These are phyloP conservation scores for Schwanniomyces sp. DNA, from an alignment of 805 yeast species.

Conservation along the genomic window DNA sequence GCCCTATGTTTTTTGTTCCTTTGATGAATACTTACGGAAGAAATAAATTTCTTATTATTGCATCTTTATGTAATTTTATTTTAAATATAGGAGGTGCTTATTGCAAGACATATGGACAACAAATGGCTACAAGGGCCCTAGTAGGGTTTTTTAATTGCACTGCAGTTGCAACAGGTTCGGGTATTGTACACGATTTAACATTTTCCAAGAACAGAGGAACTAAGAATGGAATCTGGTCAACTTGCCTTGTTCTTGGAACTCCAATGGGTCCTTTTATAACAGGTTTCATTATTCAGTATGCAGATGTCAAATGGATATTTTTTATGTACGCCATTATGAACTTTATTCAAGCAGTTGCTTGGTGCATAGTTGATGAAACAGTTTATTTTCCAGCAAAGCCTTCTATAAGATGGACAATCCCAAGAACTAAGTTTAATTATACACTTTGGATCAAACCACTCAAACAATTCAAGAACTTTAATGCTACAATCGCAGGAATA, in stretches of 20 bases:
- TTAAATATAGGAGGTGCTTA: conserved; percentile 13
- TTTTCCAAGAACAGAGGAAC: conserved; percentile 14
- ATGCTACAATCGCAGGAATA: conserved; percentile 9
- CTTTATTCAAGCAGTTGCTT: conserved; percentile 9
- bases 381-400: conserved; percentile 6
- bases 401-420: conserved; percentile 2
- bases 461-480: neutral
- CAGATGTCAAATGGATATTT: conserved; percentile 10
- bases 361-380: conserved; percentile 10
- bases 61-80: conserved; percentile 8
- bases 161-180: conserved; percentile 12
- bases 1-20: conserved; percentile 11
- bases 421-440: conserved; percentile 3
- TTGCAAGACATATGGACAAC: conserved; percentile 9
- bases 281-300: conserved; percentile 11
- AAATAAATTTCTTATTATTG: conserved; percentile 7
- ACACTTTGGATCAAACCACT: neutral
- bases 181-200: conserved; percentile 12
- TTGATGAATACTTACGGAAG: conserved; percentile 16
- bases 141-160: conserved; percentile 11
- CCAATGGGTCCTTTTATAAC: conserved; percentile 15
- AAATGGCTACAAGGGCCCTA: conserved; percentile 12
- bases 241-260: conserved; percentile 13
- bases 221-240: conserved; percentile 16
- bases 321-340: conserved; percentile 13